phyloP scores from a whole-genome alignment of 1,284 basidiomycete species.

The Athelia psychrophila region DNA sequence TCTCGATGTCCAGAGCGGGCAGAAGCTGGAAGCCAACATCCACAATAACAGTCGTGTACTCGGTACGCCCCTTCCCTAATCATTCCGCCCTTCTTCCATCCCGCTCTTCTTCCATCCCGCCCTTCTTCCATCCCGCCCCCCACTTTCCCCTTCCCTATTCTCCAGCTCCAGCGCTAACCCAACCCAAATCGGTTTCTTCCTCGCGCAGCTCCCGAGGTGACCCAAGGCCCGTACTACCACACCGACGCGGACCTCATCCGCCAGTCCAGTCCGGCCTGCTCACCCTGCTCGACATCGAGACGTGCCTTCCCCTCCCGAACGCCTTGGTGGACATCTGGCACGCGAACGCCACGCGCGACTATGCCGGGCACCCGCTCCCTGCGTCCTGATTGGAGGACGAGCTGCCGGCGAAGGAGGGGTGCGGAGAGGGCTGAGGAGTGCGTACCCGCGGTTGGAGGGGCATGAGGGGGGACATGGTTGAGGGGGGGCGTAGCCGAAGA shows the following conservation, averaged over 20 bases:
- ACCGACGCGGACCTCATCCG: slow-evolving; percentile 41
- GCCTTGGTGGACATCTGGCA: slow-evolving; percentile 75
- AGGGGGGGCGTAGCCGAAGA: slow-evolving; percentile 66
- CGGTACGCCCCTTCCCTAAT: slow-evolving; percentile 13
- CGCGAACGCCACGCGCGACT: slow-evolving; percentile 51
- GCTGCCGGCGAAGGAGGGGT: slow-evolving; percentile 41
- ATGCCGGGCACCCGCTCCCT: slow-evolving; percentile 47
- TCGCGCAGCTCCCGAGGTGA: slow-evolving; percentile 44
- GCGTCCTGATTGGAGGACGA: slow-evolving; percentile 36
- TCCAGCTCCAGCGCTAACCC: background rate
- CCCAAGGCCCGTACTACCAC: slow-evolving; percentile 51
- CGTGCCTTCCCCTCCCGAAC: slow-evolving; percentile 65
- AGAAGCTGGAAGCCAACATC: slow-evolving; percentile 37
- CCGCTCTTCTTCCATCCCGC: too few species aligned
- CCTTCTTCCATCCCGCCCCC: too few species aligned
- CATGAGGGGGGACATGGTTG: slow-evolving; percentile 49
- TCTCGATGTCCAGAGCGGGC: slow-evolving; percentile 19
- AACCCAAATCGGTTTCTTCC: too few species aligned
- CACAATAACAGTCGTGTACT: slow-evolving; percentile 49
- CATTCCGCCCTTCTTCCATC: too few species aligned
- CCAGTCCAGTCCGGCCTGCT: slow-evolving; percentile 43
- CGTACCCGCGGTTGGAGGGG: slow-evolving; percentile 37
- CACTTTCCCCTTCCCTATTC: too few species aligned
- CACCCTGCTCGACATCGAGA: slow-evolving; percentile 62
- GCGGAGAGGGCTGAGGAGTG: slow-evolving; percentile 36